Percentiles rank a stretch among this genome's conserved stretches.
These are phyloP conservation scores for Hyaloscypha variabilis DNA, from an alignment of 495 filamentous ascomycete species.

Conservation along the genomic window DNA sequence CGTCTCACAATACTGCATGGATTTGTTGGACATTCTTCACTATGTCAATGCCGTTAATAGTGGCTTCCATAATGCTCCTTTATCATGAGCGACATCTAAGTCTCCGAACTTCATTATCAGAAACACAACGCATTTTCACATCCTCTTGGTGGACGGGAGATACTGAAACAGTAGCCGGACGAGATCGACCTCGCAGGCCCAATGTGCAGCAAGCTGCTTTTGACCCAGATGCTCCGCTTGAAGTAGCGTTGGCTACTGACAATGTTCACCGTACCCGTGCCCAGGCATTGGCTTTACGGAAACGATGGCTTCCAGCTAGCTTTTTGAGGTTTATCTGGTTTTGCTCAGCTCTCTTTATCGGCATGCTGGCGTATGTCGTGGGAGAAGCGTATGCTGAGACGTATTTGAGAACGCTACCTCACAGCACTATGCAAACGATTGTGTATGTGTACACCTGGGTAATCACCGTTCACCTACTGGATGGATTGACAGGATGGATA, in stretches of 20 bases:
- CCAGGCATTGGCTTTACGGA: conserved; percentile 29
- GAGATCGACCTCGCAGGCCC: conserved; percentile 33
- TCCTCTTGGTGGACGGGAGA: conserved; percentile 60
- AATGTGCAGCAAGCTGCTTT: conserved; percentile 27
- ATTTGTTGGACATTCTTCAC: conserved; percentile 65
- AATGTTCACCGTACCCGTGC: conserved; percentile 1
- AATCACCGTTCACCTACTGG: conserved; percentile 60
- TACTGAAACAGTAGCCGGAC: conserved; percentile 21
- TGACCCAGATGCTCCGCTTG: conserved; percentile 31
- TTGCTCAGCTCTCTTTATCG: conserved; percentile 59
- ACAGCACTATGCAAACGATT: conserved; percentile 63
- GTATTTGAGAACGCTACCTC: conserved; percentile 64
- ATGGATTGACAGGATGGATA: conserved; percentile 63
- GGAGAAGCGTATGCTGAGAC: conserved; percentile 69
- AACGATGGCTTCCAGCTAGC: conserved; percentile 57
- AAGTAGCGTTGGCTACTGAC: conserved; percentile 27
- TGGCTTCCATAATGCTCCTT: conserved; percentile 61
- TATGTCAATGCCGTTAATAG: conserved; percentile 63
- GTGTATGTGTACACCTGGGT: conserved; percentile 70
- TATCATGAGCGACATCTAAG: conserved; percentile 58
- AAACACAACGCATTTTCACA: conserved; percentile 65
- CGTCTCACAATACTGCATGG: conserved; percentile 63
- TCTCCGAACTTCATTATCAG: conserved; percentile 55
- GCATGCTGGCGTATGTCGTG: conserved; percentile 60
- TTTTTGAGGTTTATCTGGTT: conserved; percentile 71